Base-by-base conservation (phyloP, 139 green algal genomes). In the Coccomyxa sp. region DNA sequence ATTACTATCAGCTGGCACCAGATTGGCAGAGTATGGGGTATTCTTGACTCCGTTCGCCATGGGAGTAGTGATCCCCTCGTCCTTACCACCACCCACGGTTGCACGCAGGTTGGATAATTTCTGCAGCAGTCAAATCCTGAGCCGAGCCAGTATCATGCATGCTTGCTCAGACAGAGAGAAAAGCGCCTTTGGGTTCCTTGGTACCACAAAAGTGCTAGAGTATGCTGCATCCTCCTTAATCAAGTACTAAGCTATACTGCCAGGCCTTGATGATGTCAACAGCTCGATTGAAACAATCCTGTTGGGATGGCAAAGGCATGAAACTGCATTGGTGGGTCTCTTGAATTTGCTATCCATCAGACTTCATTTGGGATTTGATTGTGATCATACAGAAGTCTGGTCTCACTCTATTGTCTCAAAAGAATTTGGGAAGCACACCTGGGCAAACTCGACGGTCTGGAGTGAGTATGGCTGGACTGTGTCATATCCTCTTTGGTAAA, bases 51-150 rank as follows among this genome's bases (percentile, higher is more conserved):
- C 50, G 50, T 64, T 64, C 27, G 50, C 50, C 50, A 64, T 64
- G 50, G 50, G 50, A 64, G 18, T 64, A 64, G 50, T 64, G 50
- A 64, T 64, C 50, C 50, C 50, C 50, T 71, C 64, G 64, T 71
- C 64, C 29, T 71, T 71, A 29, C 64, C 64, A 36, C 64, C 64
- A 36, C n/a, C 64, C 29, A 71, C 29, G 29, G 64, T 71, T 29
- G 10, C 64, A 71, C 64, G 64, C 64, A 71, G n/a, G 64, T 71
- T 34, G 29, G 64, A 71, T 29, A 71, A 71, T 71, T 71, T 71
- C 64, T 71, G 64, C 64, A 71, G 27, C 50, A 64, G 50, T 64
- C 50, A 64, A 64, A 64, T 64, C 3, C 50, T 64, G 50, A 64
- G 50, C 50, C 27, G 27, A 64, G 50, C 50, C 50, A 64, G 22